Evolutionary conservation across 805 yeast genomes (phyloP), one percentile per base, ranked within the genome.

Genomic region (Peterozyma xylosa): DNA sequence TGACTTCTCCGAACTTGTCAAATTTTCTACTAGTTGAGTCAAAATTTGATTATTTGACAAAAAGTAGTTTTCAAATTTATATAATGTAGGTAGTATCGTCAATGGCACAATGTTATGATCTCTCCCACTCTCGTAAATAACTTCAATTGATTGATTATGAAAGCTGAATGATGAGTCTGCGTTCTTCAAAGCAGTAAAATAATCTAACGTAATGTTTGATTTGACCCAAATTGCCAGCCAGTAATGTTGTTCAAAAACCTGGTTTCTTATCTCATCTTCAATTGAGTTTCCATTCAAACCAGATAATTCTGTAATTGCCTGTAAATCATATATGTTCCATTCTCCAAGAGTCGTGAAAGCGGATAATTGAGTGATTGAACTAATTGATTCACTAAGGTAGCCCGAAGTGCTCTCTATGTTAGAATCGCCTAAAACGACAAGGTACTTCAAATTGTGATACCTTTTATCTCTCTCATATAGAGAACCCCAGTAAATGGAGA

Each of bases 181-280:
- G 9, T 49, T 47, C n/a, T 48, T 44, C 16, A 75, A 53, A 3
- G 76, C 74, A 15, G 58, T 53, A 37, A 57, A 54, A 27, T 61
- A 62, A 33, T 64, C 55, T 17, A 54, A 52, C 2, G 84, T 71
- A 1, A 81, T 74, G 54, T 79, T 77, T 7, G 74, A 67, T 29
- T 53, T 53, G 16, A 82, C 73, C 47, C 71, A 70, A 29, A 80
- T 59, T 1, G 78, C 73, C n/a, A 74, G 67, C 88, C 89, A 83
- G 49, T 65, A 74, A 9, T 71, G 49, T 55, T 79, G 76, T 45
- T 72, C 75, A 53, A 76, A 77, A 1, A 82, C 71, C 46, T 63
- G 62, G 21, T 67, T 52, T 36, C 56, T 33, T 15, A 80, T 53
- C 46, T 71, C 71, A 3, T 64, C 61, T 27, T 57, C 57, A 7